Percentiles rank a stretch among this genome's conserved stretches.
These are phyloP conservation scores for Erythrobasidium hasegawianum DNA, from an alignment of 1,284 basidiomycete genomes.

Conservation along the genomic window DNA sequence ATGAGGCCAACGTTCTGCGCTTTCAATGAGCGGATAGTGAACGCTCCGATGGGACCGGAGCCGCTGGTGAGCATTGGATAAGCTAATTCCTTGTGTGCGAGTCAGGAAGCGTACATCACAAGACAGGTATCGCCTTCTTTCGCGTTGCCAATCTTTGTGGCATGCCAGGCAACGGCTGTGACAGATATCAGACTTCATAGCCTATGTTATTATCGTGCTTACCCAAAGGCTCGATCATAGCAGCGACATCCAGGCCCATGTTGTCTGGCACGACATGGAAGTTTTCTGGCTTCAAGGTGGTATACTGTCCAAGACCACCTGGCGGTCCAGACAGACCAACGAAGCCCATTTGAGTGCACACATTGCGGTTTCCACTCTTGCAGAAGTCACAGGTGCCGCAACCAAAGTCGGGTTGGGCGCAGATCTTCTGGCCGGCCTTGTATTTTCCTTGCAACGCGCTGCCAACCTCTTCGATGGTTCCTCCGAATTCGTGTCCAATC, in stretches of 20 bases:
- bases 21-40: constrained; percentile 33
- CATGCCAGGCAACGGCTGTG: constrained; percentile 35
- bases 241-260: constrained; percentile 30
- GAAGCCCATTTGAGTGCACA: constrained; percentile 30
- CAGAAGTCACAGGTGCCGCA: constrained; percentile 23
- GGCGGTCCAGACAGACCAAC: constrained; percentile 26
- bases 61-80: not conserved
- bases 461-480: constrained; percentile 23
- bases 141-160: constrained; percentile 7
- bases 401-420: constrained; percentile 29
- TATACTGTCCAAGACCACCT: constrained; percentile 33
- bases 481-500: constrained; percentile 30
- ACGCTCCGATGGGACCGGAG: constrained; percentile 33
- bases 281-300: constrained; percentile 29
- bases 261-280: constrained; percentile 33
- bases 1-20: constrained; percentile 32
- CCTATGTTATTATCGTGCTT: not conserved
- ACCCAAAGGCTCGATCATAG: constrained; percentile 36
- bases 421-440: constrained; percentile 33
- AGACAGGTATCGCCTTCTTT: constrained; percentile 30
- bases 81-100: not conserved
- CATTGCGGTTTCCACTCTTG: constrained; percentile 23
- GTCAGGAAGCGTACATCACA: constrained; percentile 25
- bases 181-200: not conserved
- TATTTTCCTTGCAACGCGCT: constrained; percentile 20